Evolutionary conservation across 1,284 basidiomycete species (phyloP), one percentile per base, ranked within the genome.

Genomic region (Takashimella tepidaria): DNA sequence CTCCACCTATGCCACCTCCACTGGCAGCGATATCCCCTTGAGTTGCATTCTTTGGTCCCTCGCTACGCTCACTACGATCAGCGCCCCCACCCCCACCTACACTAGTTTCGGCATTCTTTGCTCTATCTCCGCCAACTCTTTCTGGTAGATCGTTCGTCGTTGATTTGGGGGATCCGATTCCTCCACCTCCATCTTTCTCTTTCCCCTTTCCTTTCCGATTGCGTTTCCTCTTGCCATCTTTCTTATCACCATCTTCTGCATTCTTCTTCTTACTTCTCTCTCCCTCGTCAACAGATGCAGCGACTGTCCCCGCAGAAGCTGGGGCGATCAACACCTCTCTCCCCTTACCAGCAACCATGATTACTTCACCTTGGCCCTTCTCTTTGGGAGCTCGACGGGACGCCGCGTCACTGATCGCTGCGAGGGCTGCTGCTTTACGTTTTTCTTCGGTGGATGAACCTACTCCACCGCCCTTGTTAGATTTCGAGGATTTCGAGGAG

Each of bases 401-500:
- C 10, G 67, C 66, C 0, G 70, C 69, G 2, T 62, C 63, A 8
- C 54, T 58, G 37, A 70, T 64, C 10, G 64, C 49, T 1, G 72
- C 66, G 11, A 69, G 58, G 4, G 67, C 67, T 0, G 69, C 67
- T 5, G 64, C 60, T 20, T 61, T 59, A 52, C 45, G 42, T 37
- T 27, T 55, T 49, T 55, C 31, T 47, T 25, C 25, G 51, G 27
- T 48, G 52, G 50, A 51, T 47, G 49, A 26, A 49, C 54, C 42
- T 63, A 27, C 11, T n/a, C n/a, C n/a, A n/a, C n/a, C n/a, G 51
- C 51, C 10, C 60, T 53, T 20, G 55, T 57, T 21, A 59, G 47
- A 19, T 57, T 49, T 83, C 76, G 58, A 84, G 47, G 59, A 85
- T 19, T 82, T 77, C 57, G 85, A 84, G 64, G 83, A 86, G 66